A percentile compares a stretch with the other conserved stretches of the same genome.
Evolutionary conservation across 306 rosid genomes (phyloP).

Genomic region (Casuarina glauca): DNA sequence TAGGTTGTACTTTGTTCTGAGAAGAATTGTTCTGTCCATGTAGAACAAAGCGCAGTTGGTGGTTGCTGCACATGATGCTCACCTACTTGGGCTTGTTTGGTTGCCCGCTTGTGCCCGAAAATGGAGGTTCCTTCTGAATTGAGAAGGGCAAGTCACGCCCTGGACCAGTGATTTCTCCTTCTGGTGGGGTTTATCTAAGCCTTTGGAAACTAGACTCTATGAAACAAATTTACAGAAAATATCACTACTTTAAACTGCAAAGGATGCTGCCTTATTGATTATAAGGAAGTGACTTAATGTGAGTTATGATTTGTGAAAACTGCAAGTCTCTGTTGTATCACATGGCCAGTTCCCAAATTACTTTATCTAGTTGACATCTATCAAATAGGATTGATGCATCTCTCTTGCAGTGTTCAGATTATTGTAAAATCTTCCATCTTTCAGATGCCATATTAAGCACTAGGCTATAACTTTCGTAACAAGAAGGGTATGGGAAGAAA

Average conservation of each 20-base stretch:
- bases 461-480: conserved; percentile 75
- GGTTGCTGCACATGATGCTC: conserved; percentile 76
- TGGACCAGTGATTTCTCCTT: conserved; percentile 50
- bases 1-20: too few relatives aligned
- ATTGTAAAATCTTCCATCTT: too few relatives aligned
- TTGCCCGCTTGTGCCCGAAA: conserved; percentile 79
- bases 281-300: too few relatives aligned
- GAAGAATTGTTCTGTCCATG: not conserved
- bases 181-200: not conserved
- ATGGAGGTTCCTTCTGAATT: conserved; percentile 84
- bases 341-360: too few relatives aligned
- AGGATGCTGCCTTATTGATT: too few relatives aligned
- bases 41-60: conserved; percentile 80
- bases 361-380: too few relatives aligned
- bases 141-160: conserved; percentile 78
- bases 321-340: too few relatives aligned
- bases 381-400: too few relatives aligned
- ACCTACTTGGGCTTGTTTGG: conserved; percentile 80
- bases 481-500: conserved; percentile 69
- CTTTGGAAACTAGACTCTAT: too few relatives aligned
- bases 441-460: not conserved
- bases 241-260: not conserved
- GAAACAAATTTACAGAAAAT: too few relatives aligned
- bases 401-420: too few relatives aligned
- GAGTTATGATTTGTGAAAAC: too few relatives aligned